A percentile compares a stretch with the other conserved stretches of the same genome.
These are phyloP conservation scores for Podospora sp. DNA, from an alignment of 495 filamentous ascomycete species.

Conservation along the genomic window DNA sequence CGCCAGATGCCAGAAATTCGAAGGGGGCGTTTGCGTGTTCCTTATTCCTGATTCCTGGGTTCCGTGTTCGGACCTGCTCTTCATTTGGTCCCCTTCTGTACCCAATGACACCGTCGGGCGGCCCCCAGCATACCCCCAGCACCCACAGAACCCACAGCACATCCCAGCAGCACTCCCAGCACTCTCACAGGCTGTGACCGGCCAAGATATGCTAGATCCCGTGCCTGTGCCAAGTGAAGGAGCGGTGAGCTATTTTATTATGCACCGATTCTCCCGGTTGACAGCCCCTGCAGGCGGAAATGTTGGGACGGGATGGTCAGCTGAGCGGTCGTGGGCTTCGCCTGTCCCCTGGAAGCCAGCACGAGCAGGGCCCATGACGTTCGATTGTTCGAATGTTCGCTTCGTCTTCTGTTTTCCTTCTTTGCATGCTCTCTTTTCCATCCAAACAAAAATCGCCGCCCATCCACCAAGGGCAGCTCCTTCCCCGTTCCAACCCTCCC, in stretches of 20 bases:
- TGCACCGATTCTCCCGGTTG: slow-evolving; percentile 35
- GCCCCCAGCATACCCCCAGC: slow-evolving; percentile 3
- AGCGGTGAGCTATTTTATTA: slow-evolving; percentile 37
- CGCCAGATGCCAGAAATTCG: neutral
- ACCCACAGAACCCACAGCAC: neutral
- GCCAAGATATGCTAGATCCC: slow-evolving; percentile 23
- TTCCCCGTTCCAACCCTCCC: slow-evolving; percentile 4
- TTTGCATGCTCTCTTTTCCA: slow-evolving; percentile 10
- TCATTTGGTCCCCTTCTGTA: neutral
- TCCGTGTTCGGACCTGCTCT: slow-evolving; percentile 18
- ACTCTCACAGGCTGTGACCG: slow-evolving; percentile 8
- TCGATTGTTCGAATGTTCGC: slow-evolving; percentile 23
- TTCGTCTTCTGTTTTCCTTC: slow-evolving; percentile 20
- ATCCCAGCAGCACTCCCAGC: neutral
- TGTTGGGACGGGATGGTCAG: slow-evolving; percentile 36
- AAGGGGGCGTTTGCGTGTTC: slow-evolving; percentile 1
- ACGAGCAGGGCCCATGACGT: slow-evolving; percentile 23
- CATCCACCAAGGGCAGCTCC: slow-evolving; percentile 17
- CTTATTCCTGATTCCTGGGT: slow-evolving; percentile 9
- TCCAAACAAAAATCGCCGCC: slow-evolving; percentile 19
- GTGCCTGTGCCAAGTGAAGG: slow-evolving; percentile 29
- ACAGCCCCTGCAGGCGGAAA: slow-evolving; percentile 30
- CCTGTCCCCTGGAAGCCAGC: neutral
- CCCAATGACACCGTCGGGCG: slow-evolving; percentile 9
- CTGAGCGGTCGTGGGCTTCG: slow-evolving; percentile 26